Evolutionary conservation across 2,329 filamentous ascomycete species (phyloP).

Genomic region (Fusarium robinianum): DNA sequence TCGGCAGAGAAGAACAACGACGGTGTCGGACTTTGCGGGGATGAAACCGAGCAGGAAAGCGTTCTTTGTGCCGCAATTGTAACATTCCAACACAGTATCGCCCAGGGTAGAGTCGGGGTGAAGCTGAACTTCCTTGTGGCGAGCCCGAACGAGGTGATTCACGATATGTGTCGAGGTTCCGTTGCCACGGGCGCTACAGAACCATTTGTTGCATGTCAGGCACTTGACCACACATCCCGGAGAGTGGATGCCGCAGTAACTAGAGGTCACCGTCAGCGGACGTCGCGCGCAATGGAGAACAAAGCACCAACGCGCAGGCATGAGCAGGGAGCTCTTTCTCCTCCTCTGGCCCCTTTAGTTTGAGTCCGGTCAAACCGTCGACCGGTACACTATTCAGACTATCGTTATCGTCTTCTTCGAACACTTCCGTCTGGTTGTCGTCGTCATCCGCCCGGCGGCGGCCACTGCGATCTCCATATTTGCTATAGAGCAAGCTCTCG

Average conservation of each 20-base stretch:
- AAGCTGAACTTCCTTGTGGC: constrained; percentile 98
- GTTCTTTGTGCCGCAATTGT: constrained; percentile 99
- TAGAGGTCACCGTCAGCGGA: constrained; percentile 46
- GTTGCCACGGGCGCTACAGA: constrained; percentile 96
- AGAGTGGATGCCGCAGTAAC: constrained; percentile 97
- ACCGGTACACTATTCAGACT: constrained; percentile 79
- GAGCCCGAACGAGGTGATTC: constrained; percentile 94
- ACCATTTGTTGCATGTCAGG: constrained; percentile 95
- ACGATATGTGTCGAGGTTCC: constrained; percentile 97
- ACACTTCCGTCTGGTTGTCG: constrained; percentile 82
- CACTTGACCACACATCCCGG: constrained; percentile 96
- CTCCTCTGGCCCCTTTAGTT: constrained; percentile 66
- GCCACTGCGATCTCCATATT: constrained; percentile 63
- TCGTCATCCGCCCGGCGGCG: constrained; percentile 82
- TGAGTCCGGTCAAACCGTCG: constrained; percentile 71
- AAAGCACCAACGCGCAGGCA: constrained; percentile 82
- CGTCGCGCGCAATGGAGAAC: constrained; percentile 6
- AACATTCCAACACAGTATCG: constrained; percentile 96
- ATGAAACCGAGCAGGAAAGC: constrained; percentile 98
- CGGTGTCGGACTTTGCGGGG: constrained; percentile 96
- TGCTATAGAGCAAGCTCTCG: constrained; percentile 77
- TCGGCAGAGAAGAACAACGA: constrained; percentile 93
- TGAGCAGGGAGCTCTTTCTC: constrained; percentile 91
- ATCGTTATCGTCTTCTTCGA: constrained; percentile 80
- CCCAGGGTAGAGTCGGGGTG: constrained; percentile 91